Base-by-base conservation (phyloP, 768 basidiomycete species). In the Psilocybe cyanescens region DNA sequence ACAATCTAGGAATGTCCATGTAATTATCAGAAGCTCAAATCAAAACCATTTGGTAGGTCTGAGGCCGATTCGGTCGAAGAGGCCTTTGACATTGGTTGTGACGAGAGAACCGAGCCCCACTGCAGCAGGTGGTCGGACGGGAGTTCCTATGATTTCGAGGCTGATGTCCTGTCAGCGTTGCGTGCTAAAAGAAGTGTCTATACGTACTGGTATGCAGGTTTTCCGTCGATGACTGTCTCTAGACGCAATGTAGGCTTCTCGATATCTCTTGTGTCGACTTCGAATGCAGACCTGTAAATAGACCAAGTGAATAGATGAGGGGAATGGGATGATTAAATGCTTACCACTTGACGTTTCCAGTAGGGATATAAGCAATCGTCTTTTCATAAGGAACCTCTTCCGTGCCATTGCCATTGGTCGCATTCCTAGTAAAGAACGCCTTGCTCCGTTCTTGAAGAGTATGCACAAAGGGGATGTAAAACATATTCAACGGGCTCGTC, bases 401-500 rank as follows among this genome's bases (percentile, higher is more conserved):
- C 56, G 78, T 76, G 11, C n/a, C 39, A 30, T 30, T 76, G 11
- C 24, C 39, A 30, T 30, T 45, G 29, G 60, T 59, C 3, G 58
- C 56, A 48, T 66, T 78, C 45, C 72, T 74, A 8, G 73, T 68
- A 11, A 86, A 79, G 30, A 72, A 75, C 16, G 75, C 76, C 29
- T 80, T 74, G 71, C 84, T 86, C 58, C 72, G 71, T 63, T 70
- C 68, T 28, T 68, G 75, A 17, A 90, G 74, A 16, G 88, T 89
- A 31, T 82, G 77, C 39, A 86, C 57, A 56, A 88, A 77, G 2
- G 88, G 89, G 46, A 89, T 77, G 64, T 86, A 85, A 73, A 89
- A 88, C 86, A 86, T 86, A 75, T 80, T 89, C 68, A 90, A 68
- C 4, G 91, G 91, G 62, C 81, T 83, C 5, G 90, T 91, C 24